Evolutionary conservation across 345 rosid genomes (phyloP), one percentile per base, ranked within the genome.

Genomic region (Mangifera indica): DNA sequence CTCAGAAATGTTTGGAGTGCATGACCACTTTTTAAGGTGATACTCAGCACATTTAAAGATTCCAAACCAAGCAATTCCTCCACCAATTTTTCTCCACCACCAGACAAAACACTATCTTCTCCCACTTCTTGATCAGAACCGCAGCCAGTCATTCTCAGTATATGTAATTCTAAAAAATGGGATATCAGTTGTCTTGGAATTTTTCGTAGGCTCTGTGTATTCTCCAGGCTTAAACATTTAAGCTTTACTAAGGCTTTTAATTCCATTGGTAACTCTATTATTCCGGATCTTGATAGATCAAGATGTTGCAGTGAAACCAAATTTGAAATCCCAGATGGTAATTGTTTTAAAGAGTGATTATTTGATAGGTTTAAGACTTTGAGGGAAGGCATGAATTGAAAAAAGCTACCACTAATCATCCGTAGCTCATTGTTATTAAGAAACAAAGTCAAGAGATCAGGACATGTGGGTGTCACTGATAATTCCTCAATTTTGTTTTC

Each of bases 351-450:
- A 3, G 4, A 18, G 14, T 10, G 0, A 45, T 80, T 81, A 0
- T 7, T 0, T 7, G 78, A 78, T 63, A 87, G 58, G 62, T 78
- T 81, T 21, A 84, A 25, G 52, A 83, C 73, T 44, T 7, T 77
- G 49, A 87, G 66, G n/a, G 67, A 42, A 45, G 62, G 74, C 78
- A 54, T 73, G 7, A 46, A 74, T 3, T 62, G 65, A 32, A 80
- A 81, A 66, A 83, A 80, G 0, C 58, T 55, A 11, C 3, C 5
- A 0, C 42, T 20, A 22, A 85, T 64, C 10, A 21, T 52, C 65
- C 60, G 64, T 40, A 82, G 6, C 6, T 11, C 10, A 10, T 72
- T 55, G 5, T 25, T 29, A 9, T 32, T 46, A 2, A 46, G 77
- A 25, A 83, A 24, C n/a, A n/a, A n/a, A n/a, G n/a, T n/a, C n/a